Percentiles rank a stretch among this genome's conserved stretches.
Evolutionary conservation across 208 protist species (phyloP).

Genomic region (Trypanosoma theileri): DNA sequence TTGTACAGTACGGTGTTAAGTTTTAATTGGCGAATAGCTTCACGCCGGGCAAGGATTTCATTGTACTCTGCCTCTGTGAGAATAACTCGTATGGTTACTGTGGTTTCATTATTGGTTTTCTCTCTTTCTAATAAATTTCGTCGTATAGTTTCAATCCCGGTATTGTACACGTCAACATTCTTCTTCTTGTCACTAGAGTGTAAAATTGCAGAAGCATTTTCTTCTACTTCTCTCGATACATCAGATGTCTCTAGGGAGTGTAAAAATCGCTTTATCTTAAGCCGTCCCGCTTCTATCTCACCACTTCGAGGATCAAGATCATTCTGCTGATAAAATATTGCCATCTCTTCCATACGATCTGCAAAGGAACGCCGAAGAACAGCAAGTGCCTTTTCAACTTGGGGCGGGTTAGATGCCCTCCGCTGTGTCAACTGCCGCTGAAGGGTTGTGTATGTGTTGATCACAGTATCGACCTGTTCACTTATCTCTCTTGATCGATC

Average conservation of each 20-base stretch:
- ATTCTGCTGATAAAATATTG: constrained; percentile 28
- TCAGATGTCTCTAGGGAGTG: constrained; percentile 6
- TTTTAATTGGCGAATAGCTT: constrained; percentile 28
- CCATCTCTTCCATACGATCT: constrained; percentile 23
- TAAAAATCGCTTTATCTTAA: constrained; percentile 28
- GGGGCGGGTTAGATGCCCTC: constrained; percentile 15
- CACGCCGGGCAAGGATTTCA: constrained; percentile 24
- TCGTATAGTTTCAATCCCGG: not conserved
- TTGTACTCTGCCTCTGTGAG: constrained; percentile 23
- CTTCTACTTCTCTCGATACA: not conserved
- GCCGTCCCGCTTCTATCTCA: constrained; percentile 11
- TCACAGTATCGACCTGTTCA: constrained; percentile 25
- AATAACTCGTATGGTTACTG: constrained; percentile 18
- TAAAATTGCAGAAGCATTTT: not conserved
- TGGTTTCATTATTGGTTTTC: not conserved
- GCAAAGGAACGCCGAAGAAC: constrained; percentile 22
- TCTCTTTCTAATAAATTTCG: not conserved
- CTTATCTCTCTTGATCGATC: constrained; percentile 11
- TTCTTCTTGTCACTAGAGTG: too few relatives aligned
- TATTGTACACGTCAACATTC: too few relatives aligned
- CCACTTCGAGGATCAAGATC: constrained; percentile 28
- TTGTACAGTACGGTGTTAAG: constrained; percentile 13
- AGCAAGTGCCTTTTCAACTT: constrained; percentile 10
- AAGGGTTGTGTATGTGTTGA: constrained; percentile 24
- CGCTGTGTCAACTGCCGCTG: constrained; percentile 17